Conservation (phyloP, 148 eudicot genomes). For the Amaranthus cruentus region DNA sequence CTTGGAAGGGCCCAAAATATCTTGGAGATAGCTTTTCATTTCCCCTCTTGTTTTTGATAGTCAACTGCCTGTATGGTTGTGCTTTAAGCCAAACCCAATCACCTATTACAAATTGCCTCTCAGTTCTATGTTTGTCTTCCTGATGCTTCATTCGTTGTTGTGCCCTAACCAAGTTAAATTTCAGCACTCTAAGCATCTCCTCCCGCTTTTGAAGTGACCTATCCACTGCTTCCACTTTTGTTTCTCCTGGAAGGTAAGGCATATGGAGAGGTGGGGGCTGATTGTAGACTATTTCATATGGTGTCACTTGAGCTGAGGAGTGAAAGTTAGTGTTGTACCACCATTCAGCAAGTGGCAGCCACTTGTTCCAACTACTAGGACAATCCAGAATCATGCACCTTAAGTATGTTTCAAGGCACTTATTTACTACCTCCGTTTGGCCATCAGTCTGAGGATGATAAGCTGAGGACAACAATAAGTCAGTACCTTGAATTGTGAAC, state of each 20-base stretch:
- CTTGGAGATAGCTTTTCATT: neutral
- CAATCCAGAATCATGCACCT: neutral
- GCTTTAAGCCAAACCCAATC: conserved; percentile 12
- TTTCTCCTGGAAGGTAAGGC: conserved; percentile 5
- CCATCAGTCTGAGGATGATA: conserved; percentile 6
- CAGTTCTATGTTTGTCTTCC: conserved; percentile 1
- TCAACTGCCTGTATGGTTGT: too few species aligned
- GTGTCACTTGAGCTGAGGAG: neutral
- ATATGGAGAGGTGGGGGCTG: conserved; percentile 6
- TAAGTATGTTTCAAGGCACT: neutral
- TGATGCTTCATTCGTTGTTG: neutral
- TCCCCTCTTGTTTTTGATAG: neutral
- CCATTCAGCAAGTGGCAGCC: conserved; percentile 1
- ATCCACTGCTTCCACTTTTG: neutral
- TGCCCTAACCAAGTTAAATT: neutral
- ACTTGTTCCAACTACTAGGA: neutral
- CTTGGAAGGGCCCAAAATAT: neutral
- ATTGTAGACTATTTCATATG: neutral
- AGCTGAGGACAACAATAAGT: neutral
- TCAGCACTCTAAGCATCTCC: neutral
- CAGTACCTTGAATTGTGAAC: too few species aligned
- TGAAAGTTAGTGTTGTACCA: neutral
- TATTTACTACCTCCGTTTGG: conserved; percentile 4
- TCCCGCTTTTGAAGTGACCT: neutral
- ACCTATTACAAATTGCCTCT: neutral